Percentiles rank a stretch among this genome's conserved stretches.
Evolutionary conservation across 139 green algal genomes (phyloP).

Genomic region (Tetradesmus obliquus): DNA sequence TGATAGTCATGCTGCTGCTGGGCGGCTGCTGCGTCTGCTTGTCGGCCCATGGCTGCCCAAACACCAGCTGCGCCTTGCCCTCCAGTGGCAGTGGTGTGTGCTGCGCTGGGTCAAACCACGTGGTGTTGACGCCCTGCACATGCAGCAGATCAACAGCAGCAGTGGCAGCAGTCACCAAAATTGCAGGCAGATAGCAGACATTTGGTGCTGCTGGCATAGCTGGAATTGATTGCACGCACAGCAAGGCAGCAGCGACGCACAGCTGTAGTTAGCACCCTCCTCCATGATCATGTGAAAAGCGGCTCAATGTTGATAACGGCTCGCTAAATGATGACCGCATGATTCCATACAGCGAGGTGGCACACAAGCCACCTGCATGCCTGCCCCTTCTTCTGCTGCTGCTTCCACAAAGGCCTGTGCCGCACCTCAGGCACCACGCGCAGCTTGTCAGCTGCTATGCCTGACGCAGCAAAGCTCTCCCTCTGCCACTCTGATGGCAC

Average conservation of each 20-base stretch:
- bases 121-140: conserved; percentile 66
- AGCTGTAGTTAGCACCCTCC: too few species aligned
- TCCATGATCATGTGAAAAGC: too few species aligned
- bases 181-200: neutral
- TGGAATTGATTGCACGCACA: too few species aligned
- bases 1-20: conserved; percentile 29
- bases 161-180: neutral
- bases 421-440: conserved; percentile 20
- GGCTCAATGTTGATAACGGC: too few species aligned
- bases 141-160: neutral
- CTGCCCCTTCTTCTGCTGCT: neutral
- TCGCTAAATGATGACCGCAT: too few species aligned
- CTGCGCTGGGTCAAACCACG: conserved; percentile 20
- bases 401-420: neutral
- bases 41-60: conserved; percentile 47
- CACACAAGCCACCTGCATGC: too few species aligned
- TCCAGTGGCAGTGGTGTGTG: conserved; percentile 18
- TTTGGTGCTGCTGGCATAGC: neutral
- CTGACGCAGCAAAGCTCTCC: conserved; percentile 53
- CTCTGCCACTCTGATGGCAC: conserved; percentile 70
- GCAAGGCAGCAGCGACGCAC: too few species aligned
- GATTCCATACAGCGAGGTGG: too few species aligned
- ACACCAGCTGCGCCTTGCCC: conserved; percentile 50
- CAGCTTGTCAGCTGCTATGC: conserved; percentile 57
- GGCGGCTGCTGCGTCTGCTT: conserved; percentile 13